Base-by-base conservation (phyloP, 768 basidiomycete species). In the Nidularia sp. region DNA sequence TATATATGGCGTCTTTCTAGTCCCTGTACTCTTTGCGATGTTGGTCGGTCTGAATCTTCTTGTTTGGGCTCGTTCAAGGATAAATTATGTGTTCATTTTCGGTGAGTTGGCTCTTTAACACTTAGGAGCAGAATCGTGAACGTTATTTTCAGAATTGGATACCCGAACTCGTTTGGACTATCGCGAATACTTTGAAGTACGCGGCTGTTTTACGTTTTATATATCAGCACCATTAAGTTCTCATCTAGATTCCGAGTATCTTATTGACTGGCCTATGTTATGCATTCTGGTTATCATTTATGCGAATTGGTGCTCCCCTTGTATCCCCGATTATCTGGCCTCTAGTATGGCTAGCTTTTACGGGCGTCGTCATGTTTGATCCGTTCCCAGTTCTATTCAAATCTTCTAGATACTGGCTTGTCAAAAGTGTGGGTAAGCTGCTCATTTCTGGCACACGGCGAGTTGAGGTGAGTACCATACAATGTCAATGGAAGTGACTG, bases 61-160 rank as follows among this genome's bases (percentile, higher is more conserved):
- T 18, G 87, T 86, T 0, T 99, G 90, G 88, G 75, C 81, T 0
- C 67, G 70, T 4, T 73, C 85, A 4, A 77, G 88, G 45, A 93
- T 99, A 59, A 98, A 98, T 63, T 96, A 94, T 60, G 79, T 85
- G n/a, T 96, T 98, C 65, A 90, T 95, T 34, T 90, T 95, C 60
- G 88, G 88, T 89, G 53, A 36, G 78, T 59, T 25, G 39, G 13
- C 46, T 52, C 12, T 54, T 13, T 32, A 13, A 15, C 15, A 39
- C 36, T 39, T 55, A 4, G 35, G 15, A 44, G 34, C 18, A 29
- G 13, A 47, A 12, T 18, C 6, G 53, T 41, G 35, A 47, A 48
- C 22, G 35, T n/a, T 18, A 34, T 33, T 55, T 18, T 18, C 58
- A 86, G 91, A 89, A 64, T 65, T 95, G 50, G 81, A 92, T 55